These are phyloP conservation scores for Calonectria pseudoreteaudii DNA, from an alignment of 2,329 filamentous ascomycete species.

Conservation along the genomic window DNA sequence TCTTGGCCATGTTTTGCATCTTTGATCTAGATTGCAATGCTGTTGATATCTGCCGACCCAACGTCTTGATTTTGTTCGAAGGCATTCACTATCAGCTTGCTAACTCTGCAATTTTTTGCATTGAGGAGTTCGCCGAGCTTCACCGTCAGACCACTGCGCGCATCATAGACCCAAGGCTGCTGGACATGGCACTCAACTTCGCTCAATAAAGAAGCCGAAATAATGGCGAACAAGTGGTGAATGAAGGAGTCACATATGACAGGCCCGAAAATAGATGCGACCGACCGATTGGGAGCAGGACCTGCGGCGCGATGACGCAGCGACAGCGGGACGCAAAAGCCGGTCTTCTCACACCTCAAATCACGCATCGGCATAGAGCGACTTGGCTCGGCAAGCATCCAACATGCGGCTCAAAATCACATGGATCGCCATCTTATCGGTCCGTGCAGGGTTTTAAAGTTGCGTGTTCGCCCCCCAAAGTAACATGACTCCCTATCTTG, in stretches of 20 bases:
- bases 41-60: not conserved
- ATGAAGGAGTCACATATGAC: not conserved
- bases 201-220: not conserved
- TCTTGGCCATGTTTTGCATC: not conserved
- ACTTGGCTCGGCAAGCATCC: not conserved
- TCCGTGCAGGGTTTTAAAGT: constrained; percentile 10
- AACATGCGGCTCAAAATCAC: constrained; percentile 22
- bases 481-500: not conserved
- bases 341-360: not conserved
- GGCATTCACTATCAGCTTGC: not conserved
- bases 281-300: not conserved
- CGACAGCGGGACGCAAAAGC: not conserved
- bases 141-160: not conserved
- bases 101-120: not conserved
- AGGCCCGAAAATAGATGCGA: not conserved
- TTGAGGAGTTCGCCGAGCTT: not conserved
- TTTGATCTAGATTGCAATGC: not conserved
- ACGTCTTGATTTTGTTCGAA: not conserved
- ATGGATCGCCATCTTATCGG: constrained; percentile 18
- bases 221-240: not conserved
- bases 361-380: constrained; percentile 12
- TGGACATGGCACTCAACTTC: not conserved
- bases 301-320: constrained; percentile 4
- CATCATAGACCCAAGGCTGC: not conserved
- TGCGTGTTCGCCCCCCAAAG: constrained; percentile 3